Base-by-base conservation (phyloP, 2,329 filamentous ascomycete species). In the Pseudogymnoascus sp. region DNA sequence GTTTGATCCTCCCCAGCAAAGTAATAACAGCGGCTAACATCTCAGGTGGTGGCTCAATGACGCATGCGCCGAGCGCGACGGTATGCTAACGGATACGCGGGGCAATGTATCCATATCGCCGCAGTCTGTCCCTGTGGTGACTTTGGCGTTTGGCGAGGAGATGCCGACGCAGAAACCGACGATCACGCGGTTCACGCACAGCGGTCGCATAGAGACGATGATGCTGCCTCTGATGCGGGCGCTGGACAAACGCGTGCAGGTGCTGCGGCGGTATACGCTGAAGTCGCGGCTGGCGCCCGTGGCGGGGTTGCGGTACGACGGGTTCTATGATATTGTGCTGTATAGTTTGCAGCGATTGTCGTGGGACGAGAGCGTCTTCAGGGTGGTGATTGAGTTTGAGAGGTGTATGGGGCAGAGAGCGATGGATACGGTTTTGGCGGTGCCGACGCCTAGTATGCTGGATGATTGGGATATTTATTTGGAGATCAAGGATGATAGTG, bases 21-120 rank as follows among this genome's bases (percentile, higher is more conserved):
- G 6, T 11, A 12, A 25, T 7, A 60, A 28, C 14, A 8, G 2
- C 61, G 60, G 60, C 71, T 72, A 60, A 73, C 49, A 8, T 19
- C 12, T 8, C 61, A 85, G 83, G 62, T 86, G 80, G 83, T 85
- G 82, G 81, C 70, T 83, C 16, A 82, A 83, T 61, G 73, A 84
- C 33, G 78, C 80, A 36, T 84, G 82, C 66, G 83, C 81, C 2
- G 75, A 80, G 63, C 77, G 81, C 28, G 83, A 85, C 66, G 82
- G 83, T 19, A 80, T 85, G 16, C 77, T 83, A 7, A 74, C 72
- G 6, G 77, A 72, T 60, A 74, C 75, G 11, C 66, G 71, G 2
- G 79, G 83, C 65, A 76, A 66, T 12, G 75, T 79, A 0, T 81
- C 80, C 8, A 78, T 74, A 62, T 78, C 78, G 5, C 72, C 72